Evolutionary conservation across 257 asterid genomes (phyloP), one percentile per base, ranked within the genome.

Genomic region (Phtheirospermum japonicum): DNA sequence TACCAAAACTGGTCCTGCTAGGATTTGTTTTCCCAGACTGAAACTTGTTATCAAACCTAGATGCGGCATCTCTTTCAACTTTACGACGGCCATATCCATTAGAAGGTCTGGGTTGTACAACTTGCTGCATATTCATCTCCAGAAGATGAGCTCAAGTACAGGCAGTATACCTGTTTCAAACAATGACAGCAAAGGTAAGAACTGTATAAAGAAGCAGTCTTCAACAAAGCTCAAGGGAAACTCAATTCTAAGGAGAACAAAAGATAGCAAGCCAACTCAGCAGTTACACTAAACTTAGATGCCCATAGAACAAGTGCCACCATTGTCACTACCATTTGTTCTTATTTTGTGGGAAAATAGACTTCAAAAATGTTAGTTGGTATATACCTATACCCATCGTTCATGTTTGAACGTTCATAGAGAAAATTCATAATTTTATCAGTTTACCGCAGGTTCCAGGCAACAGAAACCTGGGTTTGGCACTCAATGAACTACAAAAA

Each of bases 21-120:
- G 79, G 70, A 77, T 75, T 80, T 59, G 71, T 50, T 77, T 77
- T 89, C 50, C 83, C 84, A 33, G 77, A n/a, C 70, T 75, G 88
- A 63, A 68, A 58, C 80, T 77, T 87, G 68, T 72, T 73, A 57
- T 91, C 98, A 69, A 74, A 70, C 78, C 81, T 84, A 59, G 76
- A 55, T 6, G 68, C 76, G 54, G 40, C 13, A 53, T 89, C 95
- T 76, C 76, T 84, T 69, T 88, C 98, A 73, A 20, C 73, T 78
- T 81, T 83, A 69, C 85, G 94, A 61, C 80, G 83, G 63, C 89
- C 90, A 79, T 82, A 83, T 76, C 95, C 97, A 76, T 93, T 85
- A 57, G 85, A 75, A 70, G 95, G 76, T 59, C 83, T 78, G 61
- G 83, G 76, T 74, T 80, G 99, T 65, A 71, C 83, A 63, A 67